Evolutionary conservation across 805 yeast species (phyloP).

Genomic region (Lachancea mirantina): DNA sequence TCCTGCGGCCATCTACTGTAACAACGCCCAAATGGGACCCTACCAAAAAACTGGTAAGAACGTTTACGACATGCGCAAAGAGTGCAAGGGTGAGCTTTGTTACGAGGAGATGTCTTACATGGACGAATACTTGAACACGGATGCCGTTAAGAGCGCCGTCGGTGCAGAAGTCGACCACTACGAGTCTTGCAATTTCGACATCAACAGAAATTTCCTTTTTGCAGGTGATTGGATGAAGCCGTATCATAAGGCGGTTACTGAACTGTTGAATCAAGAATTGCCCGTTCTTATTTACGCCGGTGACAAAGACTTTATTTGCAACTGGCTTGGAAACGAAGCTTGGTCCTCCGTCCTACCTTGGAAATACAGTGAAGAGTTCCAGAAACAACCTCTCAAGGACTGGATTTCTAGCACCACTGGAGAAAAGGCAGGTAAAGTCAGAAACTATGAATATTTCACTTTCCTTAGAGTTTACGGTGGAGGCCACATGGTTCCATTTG

Average conservation of each 20-base stretch:
- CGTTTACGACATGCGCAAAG: slow-evolving; percentile 80
- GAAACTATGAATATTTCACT: slow-evolving; percentile 62
- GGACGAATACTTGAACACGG: slow-evolving; percentile 70
- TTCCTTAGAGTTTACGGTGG: slow-evolving; percentile 82
- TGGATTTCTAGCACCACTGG: slow-evolving; percentile 41
- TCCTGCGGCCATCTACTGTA: slow-evolving; percentile 88
- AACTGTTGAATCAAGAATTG: slow-evolving; percentile 59
- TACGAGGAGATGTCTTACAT: slow-evolving; percentile 72
- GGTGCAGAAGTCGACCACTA: slow-evolving; percentile 86
- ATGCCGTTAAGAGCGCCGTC: slow-evolving; percentile 67
- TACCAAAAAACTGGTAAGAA: slow-evolving; percentile 81
- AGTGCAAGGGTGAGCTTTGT: slow-evolving; percentile 73
- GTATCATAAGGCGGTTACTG: slow-evolving; percentile 67
- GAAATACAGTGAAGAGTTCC: slow-evolving; percentile 50
- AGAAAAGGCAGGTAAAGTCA: slow-evolving; percentile 58
- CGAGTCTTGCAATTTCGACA: slow-evolving; percentile 68
- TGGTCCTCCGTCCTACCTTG: slow-evolving; percentile 76
- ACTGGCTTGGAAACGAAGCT: slow-evolving; percentile 90
- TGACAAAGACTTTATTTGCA: slow-evolving; percentile 92
- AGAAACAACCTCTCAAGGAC: slow-evolving; percentile 35
- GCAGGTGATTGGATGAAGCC: slow-evolving; percentile 94
- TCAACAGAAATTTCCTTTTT: slow-evolving; percentile 71
- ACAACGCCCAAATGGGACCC: slow-evolving; percentile 73
- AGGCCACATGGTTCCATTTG: slow-evolving; percentile 94
- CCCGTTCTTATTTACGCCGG: slow-evolving; percentile 93